Evolutionary conservation across 2,329 filamentous ascomycete species (phyloP).

Genomic region (Cladosporium sp.): DNA sequence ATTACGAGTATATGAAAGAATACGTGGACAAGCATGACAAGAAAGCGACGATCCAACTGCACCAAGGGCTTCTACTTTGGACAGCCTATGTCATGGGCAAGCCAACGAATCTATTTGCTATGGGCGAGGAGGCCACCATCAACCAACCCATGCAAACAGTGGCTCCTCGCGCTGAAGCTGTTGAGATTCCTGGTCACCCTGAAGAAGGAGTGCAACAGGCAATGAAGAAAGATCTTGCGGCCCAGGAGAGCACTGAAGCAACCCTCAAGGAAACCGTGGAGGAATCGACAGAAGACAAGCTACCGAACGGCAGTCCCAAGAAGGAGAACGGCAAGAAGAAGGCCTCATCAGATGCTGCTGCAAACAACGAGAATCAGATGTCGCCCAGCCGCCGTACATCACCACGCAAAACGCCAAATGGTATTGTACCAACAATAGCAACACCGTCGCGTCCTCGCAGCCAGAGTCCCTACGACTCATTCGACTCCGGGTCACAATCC

Average conservation of each 20-base stretch:
- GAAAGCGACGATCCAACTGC: conserved; percentile 82
- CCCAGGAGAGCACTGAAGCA: conserved; percentile 7
- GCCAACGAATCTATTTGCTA: conserved; percentile 32
- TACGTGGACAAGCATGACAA: conserved; percentile 86
- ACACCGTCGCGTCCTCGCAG: conserved; percentile 5
- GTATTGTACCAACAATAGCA: conserved; percentile 8
- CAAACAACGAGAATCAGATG: conserved; percentile 10
- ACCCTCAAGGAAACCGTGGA: conserved; percentile 13
- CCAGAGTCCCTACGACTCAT: conserved; percentile 15
- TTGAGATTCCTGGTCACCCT: conserved; percentile 37
- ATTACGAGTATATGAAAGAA: conserved; percentile 77
- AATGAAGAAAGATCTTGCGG: conserved; percentile 1
- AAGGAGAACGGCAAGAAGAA: neutral
- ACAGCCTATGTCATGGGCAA: conserved; percentile 96
- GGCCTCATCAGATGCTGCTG: neutral
- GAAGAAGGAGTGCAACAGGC: conserved; percentile 43
- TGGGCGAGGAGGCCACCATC: conserved; percentile 31
- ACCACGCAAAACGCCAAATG: conserved; percentile 31
- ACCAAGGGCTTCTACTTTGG: conserved; percentile 80
- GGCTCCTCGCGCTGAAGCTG: conserved; percentile 75
- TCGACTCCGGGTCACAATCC: conserved; percentile 25
- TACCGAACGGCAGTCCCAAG: neutral
- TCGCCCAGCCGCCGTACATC: conserved; percentile 27
- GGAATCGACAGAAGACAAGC: neutral
- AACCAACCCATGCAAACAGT: conserved; percentile 65